A percentile compares a stretch with the other conserved stretches of the same genome.
Conservation (phyloP, 2,329 filamentous ascomycete species). For the Aspergillus thermomutatus region DNA sequence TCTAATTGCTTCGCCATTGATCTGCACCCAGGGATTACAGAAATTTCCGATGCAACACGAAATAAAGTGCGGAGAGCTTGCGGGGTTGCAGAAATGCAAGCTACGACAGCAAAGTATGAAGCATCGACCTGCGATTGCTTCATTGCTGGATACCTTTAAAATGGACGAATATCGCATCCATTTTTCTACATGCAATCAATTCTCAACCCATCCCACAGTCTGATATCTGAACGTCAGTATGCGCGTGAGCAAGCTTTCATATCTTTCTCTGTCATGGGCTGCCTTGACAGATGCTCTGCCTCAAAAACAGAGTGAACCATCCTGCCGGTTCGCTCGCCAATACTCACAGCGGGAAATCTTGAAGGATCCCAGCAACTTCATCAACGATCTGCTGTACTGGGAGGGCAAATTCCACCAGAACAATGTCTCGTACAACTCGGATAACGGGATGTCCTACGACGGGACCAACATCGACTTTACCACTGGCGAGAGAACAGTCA, state of each 20-base stretch:
- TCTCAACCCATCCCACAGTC: neutral
- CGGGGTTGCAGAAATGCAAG: neutral
- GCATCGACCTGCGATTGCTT: neutral
- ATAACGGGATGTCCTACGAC: constrained; percentile 42
- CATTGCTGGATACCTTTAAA: neutral
- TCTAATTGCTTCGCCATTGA: neutral
- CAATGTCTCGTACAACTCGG: constrained; percentile 39
- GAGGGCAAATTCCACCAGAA: constrained; percentile 46
- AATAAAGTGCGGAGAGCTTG: neutral
- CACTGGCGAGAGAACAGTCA: constrained; percentile 23
- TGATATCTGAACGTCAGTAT: neutral
- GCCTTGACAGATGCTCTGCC: neutral
- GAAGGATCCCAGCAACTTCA: neutral
- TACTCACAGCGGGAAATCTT: neutral
- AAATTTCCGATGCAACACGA: neutral
- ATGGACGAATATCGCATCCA: neutral
- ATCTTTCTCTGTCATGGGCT: neutral
- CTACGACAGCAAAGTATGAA: neutral
- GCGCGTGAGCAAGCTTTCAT: neutral
- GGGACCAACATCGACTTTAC: constrained; percentile 25
- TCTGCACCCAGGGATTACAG: neutral
- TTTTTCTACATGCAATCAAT: neutral
- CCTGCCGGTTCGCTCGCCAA: neutral
- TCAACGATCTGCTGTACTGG: constrained; percentile 42
- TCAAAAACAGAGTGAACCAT: neutral